These are phyloP conservation scores for Canavalia gladiata DNA, from an alignment of 306 rosid species.

Conservation along the genomic window DNA sequence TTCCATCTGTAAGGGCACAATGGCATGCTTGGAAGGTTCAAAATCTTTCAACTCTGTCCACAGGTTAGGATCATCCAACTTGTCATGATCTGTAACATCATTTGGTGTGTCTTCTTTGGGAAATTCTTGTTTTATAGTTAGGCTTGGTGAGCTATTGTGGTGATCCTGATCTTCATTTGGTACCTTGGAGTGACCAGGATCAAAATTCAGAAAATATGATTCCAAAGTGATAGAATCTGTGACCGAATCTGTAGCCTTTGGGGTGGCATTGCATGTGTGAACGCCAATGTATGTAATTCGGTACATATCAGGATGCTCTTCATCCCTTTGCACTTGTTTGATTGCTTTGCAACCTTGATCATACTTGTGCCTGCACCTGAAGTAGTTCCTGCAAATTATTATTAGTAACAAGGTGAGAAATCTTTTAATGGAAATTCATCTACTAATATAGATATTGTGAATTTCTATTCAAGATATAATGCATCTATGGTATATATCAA, in stretches of 20 bases:
- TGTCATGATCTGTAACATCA: slow-evolving; percentile 27
- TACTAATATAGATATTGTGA: not conserved
- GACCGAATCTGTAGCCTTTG: slow-evolving; percentile 47
- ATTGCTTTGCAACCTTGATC: slow-evolving; percentile 71
- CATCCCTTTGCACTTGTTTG: slow-evolving; percentile 66
- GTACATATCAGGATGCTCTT: slow-evolving; percentile 56
- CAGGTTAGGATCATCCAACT: slow-evolving; percentile 48
- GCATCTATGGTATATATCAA: not conserved
- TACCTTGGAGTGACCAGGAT: slow-evolving; percentile 4
- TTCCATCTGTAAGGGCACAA: slow-evolving; percentile 11
- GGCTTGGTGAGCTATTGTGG: not conserved
- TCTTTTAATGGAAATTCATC: not conserved
- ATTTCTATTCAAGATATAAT: not conserved
- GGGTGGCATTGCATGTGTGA: slow-evolving; percentile 67
- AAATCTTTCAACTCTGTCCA: slow-evolving; percentile 57
- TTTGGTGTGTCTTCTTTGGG: slow-evolving; percentile 42
- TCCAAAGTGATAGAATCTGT: slow-evolving; percentile 28
- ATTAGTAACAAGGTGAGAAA: not conserved
- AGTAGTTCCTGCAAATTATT: slow-evolving; percentile 68
- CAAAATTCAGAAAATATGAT: slow-evolving; percentile 24
- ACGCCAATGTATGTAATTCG: slow-evolving; percentile 67
- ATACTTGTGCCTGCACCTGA: slow-evolving; percentile 64
- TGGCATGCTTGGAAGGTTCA: slow-evolving; percentile 42
- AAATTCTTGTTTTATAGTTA: slow-evolving; percentile 46
- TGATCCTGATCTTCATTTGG: not conserved